A percentile compares a stretch with the other conserved stretches of the same genome.
Conservation (phyloP, 2,329 filamentous ascomycete genomes). For the Sarocladium brachiariae region DNA sequence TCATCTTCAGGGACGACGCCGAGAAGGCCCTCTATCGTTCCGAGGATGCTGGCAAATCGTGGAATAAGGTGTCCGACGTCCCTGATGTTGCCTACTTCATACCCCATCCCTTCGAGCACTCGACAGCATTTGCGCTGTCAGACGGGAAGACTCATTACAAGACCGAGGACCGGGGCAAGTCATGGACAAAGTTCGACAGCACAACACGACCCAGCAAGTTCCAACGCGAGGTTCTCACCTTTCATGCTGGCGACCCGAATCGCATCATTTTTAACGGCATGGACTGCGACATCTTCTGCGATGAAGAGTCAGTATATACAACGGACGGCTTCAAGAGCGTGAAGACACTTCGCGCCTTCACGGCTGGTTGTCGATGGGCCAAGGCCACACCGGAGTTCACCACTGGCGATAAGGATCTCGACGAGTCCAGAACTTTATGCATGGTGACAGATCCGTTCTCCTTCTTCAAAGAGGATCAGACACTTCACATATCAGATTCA, state of each 20-base stretch:
- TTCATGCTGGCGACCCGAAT: constrained; percentile 76
- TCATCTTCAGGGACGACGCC: constrained; percentile 65
- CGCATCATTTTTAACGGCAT: constrained; percentile 80
- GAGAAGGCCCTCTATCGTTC: constrained; percentile 68
- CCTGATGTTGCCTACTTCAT: constrained; percentile 57
- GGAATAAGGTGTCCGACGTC: constrained; percentile 60
- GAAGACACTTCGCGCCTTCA: constrained; percentile 59
- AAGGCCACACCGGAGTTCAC: constrained; percentile 68
- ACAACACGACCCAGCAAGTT: constrained; percentile 49
- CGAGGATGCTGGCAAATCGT: constrained; percentile 70
- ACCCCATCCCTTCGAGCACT: constrained; percentile 72
- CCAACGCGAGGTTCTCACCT: constrained; percentile 51
- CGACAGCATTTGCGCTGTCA: constrained; percentile 76
- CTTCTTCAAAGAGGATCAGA: constrained; percentile 64
- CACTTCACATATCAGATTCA: constrained; percentile 73
- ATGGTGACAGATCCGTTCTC: constrained; percentile 69
- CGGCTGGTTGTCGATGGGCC: constrained; percentile 81
- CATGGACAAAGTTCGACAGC: constrained; percentile 69
- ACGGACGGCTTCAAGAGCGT: constrained; percentile 74
- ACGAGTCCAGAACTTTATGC: constrained; percentile 70
- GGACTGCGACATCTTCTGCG: constrained; percentile 59
- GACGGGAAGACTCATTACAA: constrained; percentile 66
- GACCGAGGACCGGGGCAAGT: constrained; percentile 75
- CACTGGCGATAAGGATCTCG: constrained; percentile 56
- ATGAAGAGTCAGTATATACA: constrained; percentile 65